Base-by-base conservation (phyloP, 1,139 yeast genomes). In the Debaryomyces sp. region DNA sequence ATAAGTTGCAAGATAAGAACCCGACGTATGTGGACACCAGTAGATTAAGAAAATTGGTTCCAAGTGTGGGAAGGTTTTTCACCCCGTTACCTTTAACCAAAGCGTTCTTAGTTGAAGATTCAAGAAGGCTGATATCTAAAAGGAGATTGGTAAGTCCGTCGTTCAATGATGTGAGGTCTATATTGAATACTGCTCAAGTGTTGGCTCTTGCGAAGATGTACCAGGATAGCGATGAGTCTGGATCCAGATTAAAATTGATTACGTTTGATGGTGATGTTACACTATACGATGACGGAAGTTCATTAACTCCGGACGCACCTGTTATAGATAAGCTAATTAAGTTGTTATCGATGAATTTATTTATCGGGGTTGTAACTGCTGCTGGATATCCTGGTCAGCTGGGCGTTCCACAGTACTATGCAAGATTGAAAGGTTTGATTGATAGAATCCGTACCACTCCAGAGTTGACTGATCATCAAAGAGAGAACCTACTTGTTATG, bases 211-310 rank as follows among this genome's bases (percentile, higher is more conserved):
- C 77, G 0, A 60, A 63, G 18, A 61, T 63, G 6, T 65, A 70
- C 47, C 58, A 60, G 8, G 64, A 66, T 27, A 62, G 57, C 9
- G 49, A 50, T 17, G 49, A 56, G 6, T 55, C 64, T 18, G 56
- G 56, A 3, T 42, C 59, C 21, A 76, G 75, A 29, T 76, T 91
- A 50, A 84, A 84, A 61, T 73, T 94, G 54, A 82, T 92, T 30
- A 94, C 98, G 0, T 92, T 94, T 64, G 99, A 94, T 72, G 99
- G 99, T 40, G 99, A 94, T 68, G 96, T 94, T 13, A 94, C 99
- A 0, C 72, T 94, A 47, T 94, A 94, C 65, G 97, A 91, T 41
- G 98, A 94, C 67, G 98, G 98, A 3, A 78, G 81, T 55, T 84
- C 87, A 12, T 73, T 94, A 37, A 76, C 71, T 4, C 65, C 70